Evolutionary conservation across 768 basidiomycete species (phyloP), one percentile per base, ranked within the genome.

Genomic region (Mycena vulgaris): DNA sequence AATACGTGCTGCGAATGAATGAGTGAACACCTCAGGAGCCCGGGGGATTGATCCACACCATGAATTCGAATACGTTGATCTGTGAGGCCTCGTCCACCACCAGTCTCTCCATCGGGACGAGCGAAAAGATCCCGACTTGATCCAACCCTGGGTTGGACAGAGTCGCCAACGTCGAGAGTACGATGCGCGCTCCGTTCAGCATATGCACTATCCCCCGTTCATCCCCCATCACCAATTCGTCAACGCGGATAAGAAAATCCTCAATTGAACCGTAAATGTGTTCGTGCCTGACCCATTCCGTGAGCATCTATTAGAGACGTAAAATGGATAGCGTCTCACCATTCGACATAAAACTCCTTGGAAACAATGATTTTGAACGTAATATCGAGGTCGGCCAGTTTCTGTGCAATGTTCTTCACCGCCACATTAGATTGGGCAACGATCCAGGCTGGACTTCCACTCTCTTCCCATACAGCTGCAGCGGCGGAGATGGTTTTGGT

Each of bases 61-160:
- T 73, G 66, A 85, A 88, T 30, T 87, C 86, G 31, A 83, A 84
- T 5, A 82, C 75, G 28, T 84, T 83, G n/a, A 89, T 88, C 62
- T 89, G 88, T 6, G 86, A 88, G 2, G 87, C 88, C 75, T 89
- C 88, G 63, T 89, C 88, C n/a, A 89, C 78, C n/a, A 89, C 80
- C 1, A 89, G 80, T n/a, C 80, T 77, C 28, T 80, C 81, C 25
- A 63, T n/a, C 19, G 63, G 63, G 27, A 63, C 2, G 21, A 53
- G 63, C n/a, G 28, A 28, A 53, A 55, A 63, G 39, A 63, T 63
- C 27, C 63, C 63, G 51, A 40, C 61, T 28, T 63, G 61, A 21
- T 63, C 61, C 45, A 65, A 35, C 30, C 40, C 40, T 19, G 63
- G 62, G 30, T 83, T 78, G 13, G 83, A 83, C 17, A 88, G 67